Percentiles rank a stretch among this genome's conserved stretches.
Conservation (phyloP, 176 grass and related monocot genomes). For the barley (Hordeum vulgare) region MorexV3_pseudomolecules_assembly NC_058519.1:158788505-158789004, state of each 20-base stretch:
- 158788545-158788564: too few relatives aligned
- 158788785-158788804: slow-evolving; percentile 49
- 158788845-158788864: slow-evolving; percentile 87
- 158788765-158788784: too few relatives aligned
- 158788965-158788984: too few relatives aligned
- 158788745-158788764: slow-evolving; percentile 43
- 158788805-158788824: slow-evolving; percentile 59
- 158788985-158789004: too few relatives aligned
- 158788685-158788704: slow-evolving; percentile 56
- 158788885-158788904: slow-evolving; percentile 77
- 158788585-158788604: too few relatives aligned
- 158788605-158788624: too few relatives aligned
- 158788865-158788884: slow-evolving; percentile 82
- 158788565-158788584: too few relatives aligned
- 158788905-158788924: slow-evolving; percentile 62
- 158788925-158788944: background rate
- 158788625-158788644: slow-evolving; percentile 38
- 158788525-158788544: too few relatives aligned
- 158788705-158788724: slow-evolving; percentile 52
- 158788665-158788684: slow-evolving; percentile 53
- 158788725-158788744: slow-evolving; percentile 42
- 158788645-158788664: slow-evolving; percentile 34
- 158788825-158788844: slow-evolving; percentile 67
- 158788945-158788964: too few relatives aligned
- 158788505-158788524: too few relatives aligned